A percentile compares a stretch with the other conserved stretches of the same genome.
Conservation (phyloP, 2,329 filamentous ascomycete species). For the Aspergillus sp. region DNA sequence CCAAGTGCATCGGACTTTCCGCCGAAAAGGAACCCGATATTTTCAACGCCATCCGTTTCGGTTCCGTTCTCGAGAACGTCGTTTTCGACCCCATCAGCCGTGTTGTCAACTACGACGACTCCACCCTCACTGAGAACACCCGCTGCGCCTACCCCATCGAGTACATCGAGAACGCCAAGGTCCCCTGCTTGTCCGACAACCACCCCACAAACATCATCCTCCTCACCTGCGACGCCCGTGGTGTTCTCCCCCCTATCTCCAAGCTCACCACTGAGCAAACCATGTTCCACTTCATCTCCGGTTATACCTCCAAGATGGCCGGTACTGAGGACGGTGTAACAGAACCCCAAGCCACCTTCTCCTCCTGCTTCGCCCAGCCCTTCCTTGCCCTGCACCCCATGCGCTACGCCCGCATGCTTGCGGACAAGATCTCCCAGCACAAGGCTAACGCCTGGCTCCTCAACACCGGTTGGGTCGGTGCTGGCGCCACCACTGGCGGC, state of each 20-base stretch:
- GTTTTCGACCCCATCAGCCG: slow-evolving; percentile 92
- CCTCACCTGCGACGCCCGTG: slow-evolving; percentile 94
- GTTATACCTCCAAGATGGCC: slow-evolving; percentile 99
- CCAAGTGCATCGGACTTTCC: slow-evolving; percentile 96
- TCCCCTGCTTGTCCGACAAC: slow-evolving; percentile 82
- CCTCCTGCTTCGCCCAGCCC: slow-evolving; percentile 97
- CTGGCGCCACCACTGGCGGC: slow-evolving; percentile 83
- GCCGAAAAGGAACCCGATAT: slow-evolving; percentile 99
- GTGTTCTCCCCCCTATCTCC: slow-evolving; percentile 95
- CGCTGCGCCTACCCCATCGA: slow-evolving; percentile 98
- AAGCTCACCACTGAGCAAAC: slow-evolving; percentile 93
- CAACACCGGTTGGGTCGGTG: slow-evolving; percentile 97
- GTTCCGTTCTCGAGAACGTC: slow-evolving; percentile 96
- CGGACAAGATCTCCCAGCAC: slow-evolving; percentile 95
- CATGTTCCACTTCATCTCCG: slow-evolving; percentile 99
- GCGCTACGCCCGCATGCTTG: slow-evolving; percentile 98
- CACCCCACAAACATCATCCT: slow-evolving; percentile 98
- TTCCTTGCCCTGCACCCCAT: slow-evolving; percentile 99
- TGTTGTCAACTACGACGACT: slow-evolving; percentile 91
- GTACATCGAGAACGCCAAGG: slow-evolving; percentile 98
- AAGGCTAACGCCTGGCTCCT: slow-evolving; percentile 96
- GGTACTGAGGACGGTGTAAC: slow-evolving; percentile 96
- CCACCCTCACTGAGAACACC: slow-evolving; percentile 96
- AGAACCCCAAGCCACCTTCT: slow-evolving; percentile 98
- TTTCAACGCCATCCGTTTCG: slow-evolving; percentile 91